Evolutionary conservation across 1,284 basidiomycete species (phyloP), one percentile per base, ranked within the genome.

Genomic region (Cutaneotrichosporon sp.): DNA sequence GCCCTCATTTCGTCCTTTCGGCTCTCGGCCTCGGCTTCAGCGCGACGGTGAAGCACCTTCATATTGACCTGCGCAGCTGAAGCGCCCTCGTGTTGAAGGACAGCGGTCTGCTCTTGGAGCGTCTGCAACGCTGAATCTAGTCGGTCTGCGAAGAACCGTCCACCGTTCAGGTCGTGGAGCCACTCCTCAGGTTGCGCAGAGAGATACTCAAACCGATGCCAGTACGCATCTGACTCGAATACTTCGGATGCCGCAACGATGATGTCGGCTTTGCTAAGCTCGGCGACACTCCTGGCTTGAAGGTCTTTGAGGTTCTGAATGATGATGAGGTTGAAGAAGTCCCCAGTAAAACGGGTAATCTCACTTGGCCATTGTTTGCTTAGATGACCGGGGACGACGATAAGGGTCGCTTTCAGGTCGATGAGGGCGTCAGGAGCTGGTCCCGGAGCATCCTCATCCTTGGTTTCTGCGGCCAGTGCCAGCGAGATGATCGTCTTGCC

Each of bases 401-500:
- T 82, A 27, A 94, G 80, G 1, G 90, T 90, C 0, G 84, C 92
- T 69, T 86, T 86, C 63, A 88, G 86, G 2, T 76, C 68, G 39
- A 78, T 68, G 14, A 86, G 74, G 16, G 79, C 70, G 5, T 54
- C 32, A 3, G 68, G 61, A 8, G 76, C 76, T 50, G 78, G 78
- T 43, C 78, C 76, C n/a, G 78, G 76, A 2, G 76, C 68, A 58
- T 85, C 81, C 2, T 39, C 44, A 49, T 79, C 77, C 51, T 79
- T 78, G 27, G 87, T 81, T 33, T 79, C 48, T 75, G 76, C 51
- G 59, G 94, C 86, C 50, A 97, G 79, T 10, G 87, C 92, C 19
- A 97, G 80, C 1, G 90, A 91, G 62, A 97, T 96, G 24, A 91
- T 91, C 0, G 92, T 97, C 77, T 97, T 97, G 29, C 92, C 92